Percentiles rank a stretch among this genome's conserved stretches.
Conservation (phyloP, 78 protist genomes). For the Dictyostelium brefeldianum region DNA sequence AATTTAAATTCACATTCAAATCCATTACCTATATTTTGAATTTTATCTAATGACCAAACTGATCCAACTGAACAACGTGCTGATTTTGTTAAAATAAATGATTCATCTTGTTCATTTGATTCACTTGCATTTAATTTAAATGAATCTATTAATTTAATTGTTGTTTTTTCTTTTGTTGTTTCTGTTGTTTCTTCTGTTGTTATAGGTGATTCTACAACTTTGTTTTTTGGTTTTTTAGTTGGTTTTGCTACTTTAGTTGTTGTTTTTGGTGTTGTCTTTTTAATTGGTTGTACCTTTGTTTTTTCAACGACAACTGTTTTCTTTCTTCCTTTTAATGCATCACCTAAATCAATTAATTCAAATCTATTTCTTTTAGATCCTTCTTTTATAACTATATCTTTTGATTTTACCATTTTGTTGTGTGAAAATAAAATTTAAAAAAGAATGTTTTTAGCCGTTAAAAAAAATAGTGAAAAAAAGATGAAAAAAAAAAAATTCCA, state of each 20-base stretch:
- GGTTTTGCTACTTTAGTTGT: not conserved
- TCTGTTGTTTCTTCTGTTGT: too few relatives aligned
- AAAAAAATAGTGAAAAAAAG: too few relatives aligned
- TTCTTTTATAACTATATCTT: too few relatives aligned
- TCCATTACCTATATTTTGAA: not conserved
- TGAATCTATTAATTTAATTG: not conserved
- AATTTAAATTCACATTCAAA: not conserved
- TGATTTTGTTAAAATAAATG: not conserved
- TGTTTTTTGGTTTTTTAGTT: not conserved
- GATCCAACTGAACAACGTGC: not conserved
- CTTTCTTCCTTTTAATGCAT: not conserved
- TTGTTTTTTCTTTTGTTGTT: too few relatives aligned
- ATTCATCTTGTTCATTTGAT: not conserved
- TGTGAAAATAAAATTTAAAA: too few relatives aligned
- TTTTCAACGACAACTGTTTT: not conserved
- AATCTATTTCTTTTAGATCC: not conserved
- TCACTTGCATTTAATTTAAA: not conserved
- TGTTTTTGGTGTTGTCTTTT: not conserved
- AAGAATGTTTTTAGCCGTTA: too few relatives aligned
- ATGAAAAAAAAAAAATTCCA: too few relatives aligned
- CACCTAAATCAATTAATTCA: not conserved
- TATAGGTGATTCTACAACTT: too few relatives aligned
- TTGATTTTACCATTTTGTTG: too few relatives aligned
- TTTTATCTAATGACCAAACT: not conserved
- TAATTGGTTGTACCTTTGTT: not conserved